Base-by-base conservation (phyloP, 257 asterid species). In the Salvia splendens region DNA sequence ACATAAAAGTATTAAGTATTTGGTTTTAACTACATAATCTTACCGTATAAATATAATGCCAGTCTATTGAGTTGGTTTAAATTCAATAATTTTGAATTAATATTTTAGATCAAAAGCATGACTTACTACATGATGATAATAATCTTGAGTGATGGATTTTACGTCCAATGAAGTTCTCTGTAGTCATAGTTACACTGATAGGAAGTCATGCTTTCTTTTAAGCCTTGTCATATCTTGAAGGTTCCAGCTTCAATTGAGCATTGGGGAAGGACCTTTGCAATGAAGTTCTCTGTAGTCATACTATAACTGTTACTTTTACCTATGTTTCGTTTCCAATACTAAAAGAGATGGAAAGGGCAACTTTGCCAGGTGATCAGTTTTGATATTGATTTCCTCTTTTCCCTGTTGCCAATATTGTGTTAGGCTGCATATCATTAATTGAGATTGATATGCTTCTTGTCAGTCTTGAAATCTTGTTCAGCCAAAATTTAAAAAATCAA, bases 131-230 rank as follows among this genome's bases (percentile, higher is more conserved):
- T 81, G 85, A 78, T 78, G 85, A 77, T 60, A 45, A 52, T 32
- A 47, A n/a, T 24, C 12, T 30, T 12, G 79, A 75, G 81, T 63
- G 71, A 81, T 72, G 85, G 85, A 71, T 65, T 14, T 61, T 76
- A 24, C 40, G 45, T 80, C 85, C 78, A 5, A 54, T 80, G 82
- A 68, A 15, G 75, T 36, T 57, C 73, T 77, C 43, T 64, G 16
- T 70, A 63, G 82, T 81, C 85, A 81, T 81, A 77, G 85, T 78
- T 81, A 81, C 83, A 71, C 85, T 81, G 86, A 81, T 81, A 49
- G 83, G 71, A 76, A 47, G 8, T 68, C 72, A 8, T 73, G 62
- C 35, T 41, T 33, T 51, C 33, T 30, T 9, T 38, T 48, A 9
- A 1, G 45, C 8, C 58, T 16, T 35, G 6, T 15, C 30, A 20